Evolutionary conservation across 768 basidiomycete genomes (phyloP), one percentile per base, ranked within the genome.

Genomic region (Cystofilobasidium macerans): DNA sequence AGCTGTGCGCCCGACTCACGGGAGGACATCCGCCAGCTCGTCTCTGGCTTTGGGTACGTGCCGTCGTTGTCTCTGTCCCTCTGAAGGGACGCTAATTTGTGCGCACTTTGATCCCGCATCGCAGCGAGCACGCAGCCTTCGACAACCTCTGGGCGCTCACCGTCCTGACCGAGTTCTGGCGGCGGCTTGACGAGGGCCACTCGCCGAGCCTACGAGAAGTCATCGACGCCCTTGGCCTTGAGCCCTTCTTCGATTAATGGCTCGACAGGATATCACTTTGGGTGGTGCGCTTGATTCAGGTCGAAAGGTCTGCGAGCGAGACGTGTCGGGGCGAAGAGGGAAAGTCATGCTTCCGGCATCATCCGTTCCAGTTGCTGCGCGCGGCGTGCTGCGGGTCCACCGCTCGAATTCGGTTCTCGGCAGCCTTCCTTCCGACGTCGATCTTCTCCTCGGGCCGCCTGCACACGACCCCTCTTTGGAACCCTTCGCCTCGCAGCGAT

Each of bases 231-330:
- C 40, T 68, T 22, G 53, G 63, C 0, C 35, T 28, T 12, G 45
- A 51, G 47, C 67, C 69, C 24, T 70, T 70, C 54, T 64, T 70
- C 28, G 69, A 70, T 38, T 70, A 40, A 65, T n/a, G n/a, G n/a
- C n/a, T n/a, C n/a, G n/a, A n/a, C n/a, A n/a, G n/a, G n/a, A n/a
- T n/a, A n/a, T n/a, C n/a, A n/a, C n/a, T n/a, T n/a, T n/a, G n/a
- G n/a, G n/a, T n/a, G n/a, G n/a, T n/a, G n/a, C n/a, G n/a, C n/a
- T n/a, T n/a, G n/a, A n/a, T n/a, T n/a, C n/a, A n/a, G n/a, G n/a
- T n/a, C n/a, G n/a, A n/a, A n/a, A n/a, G n/a, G n/a, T n/a, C n/a
- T n/a, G n/a, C n/a, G n/a, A n/a, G n/a, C n/a, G n/a, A n/a, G n/a
- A n/a, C n/a, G n/a, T n/a, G n/a, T n/a, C n/a, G n/a, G n/a, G n/a